Percentiles rank a stretch among this genome's conserved stretches.
Evolutionary conservation across 768 basidiomycete species (phyloP).

Genomic region (Pleurotus sapidus): DNA sequence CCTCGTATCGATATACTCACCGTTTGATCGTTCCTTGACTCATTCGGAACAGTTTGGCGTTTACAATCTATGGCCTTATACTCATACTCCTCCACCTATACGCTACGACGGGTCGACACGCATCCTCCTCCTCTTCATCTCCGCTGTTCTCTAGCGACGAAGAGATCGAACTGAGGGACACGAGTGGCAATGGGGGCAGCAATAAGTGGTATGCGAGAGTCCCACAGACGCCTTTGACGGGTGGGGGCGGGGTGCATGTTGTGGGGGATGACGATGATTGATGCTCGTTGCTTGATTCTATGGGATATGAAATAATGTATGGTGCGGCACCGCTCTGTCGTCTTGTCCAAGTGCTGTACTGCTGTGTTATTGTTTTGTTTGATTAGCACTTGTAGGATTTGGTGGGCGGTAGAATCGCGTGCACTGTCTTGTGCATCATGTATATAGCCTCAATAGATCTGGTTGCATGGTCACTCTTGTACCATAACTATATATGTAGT

Average conservation of each 20-base stretch:
- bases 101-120: constrained; percentile 58
- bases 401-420: too few relatives aligned
- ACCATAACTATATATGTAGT: too few relatives aligned
- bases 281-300: too few relatives aligned
- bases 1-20: not conserved
- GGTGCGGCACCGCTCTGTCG: too few relatives aligned
- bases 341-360: too few relatives aligned
- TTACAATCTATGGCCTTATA: constrained; percentile 74
- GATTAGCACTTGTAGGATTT: too few relatives aligned
- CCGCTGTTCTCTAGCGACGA: constrained; percentile 13
- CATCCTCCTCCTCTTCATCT: constrained; percentile 12
- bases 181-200: not conserved
- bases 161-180: constrained; percentile 37
- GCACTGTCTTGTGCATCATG: too few relatives aligned
- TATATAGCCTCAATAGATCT: too few relatives aligned
- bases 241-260: constrained; percentile 16
- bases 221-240: not conserved
- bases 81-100: constrained; percentile 71
- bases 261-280: constrained; percentile 30
- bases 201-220: constrained; percentile 17
- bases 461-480: too few relatives aligned
- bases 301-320: too few relatives aligned
- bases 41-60: constrained; percentile 52
- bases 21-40: not conserved
- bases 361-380: too few relatives aligned